phyloP scores from a whole-genome alignment of 108 stramenopile species.

The Cyclotella sp. region DNA sequence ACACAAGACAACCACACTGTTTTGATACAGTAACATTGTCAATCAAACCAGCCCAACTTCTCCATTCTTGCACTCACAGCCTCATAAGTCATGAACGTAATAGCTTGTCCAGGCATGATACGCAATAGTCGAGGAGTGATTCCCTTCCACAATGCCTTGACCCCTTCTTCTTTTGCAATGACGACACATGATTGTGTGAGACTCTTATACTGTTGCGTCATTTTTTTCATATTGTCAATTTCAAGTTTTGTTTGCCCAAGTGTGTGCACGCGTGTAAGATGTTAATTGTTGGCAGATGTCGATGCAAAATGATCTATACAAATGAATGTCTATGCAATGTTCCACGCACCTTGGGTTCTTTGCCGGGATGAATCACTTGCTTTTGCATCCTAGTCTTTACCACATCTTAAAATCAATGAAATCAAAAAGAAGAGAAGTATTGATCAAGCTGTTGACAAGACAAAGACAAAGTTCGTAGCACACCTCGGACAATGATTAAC shows the following conservation, averaged over 20 bases:
- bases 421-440: conserved; percentile 3
- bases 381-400: conserved; percentile 97
- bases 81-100: conserved; percentile 98
- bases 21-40: not conserved
- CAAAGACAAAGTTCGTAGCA: not conserved
- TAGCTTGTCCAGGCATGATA: conserved; percentile 97
- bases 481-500: not conserved
- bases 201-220: conserved; percentile 69
- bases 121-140: conserved; percentile 95
- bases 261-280: too few species aligned
- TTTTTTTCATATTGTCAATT: not conserved
- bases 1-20: too few species aligned
- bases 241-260: not conserved
- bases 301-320: not conserved
- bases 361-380: conserved; percentile 84
- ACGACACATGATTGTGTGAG: conserved; percentile 76
- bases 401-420: conserved; percentile 65
- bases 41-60: conserved; percentile 39
- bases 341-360: conserved; percentile 61
- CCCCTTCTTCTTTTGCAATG: conserved; percentile 95
- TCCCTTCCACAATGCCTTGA: conserved; percentile 95
- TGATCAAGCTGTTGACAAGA: not conserved
- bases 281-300: not conserved
- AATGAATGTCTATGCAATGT: not conserved
- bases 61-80: conserved; percentile 60